phyloP scores from a whole-genome alignment of 257 asterid genomes.

The Prunella vulgaris region DNA sequence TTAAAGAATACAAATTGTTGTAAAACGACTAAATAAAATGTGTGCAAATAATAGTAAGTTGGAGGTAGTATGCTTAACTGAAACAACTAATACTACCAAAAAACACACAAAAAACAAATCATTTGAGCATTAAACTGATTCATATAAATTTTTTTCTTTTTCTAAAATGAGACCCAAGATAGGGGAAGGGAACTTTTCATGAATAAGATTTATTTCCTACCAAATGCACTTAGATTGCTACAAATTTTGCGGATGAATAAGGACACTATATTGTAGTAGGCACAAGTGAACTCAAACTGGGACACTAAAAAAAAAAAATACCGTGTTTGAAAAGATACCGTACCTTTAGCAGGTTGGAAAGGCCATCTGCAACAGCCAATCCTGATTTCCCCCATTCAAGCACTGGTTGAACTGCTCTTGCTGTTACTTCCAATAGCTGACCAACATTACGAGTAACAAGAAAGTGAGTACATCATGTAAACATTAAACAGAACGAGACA shows the following conservation, averaged over 20 bases:
- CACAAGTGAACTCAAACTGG: neutral
- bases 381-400: slow-evolving; percentile 98
- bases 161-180: too few species aligned
- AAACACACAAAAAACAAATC: neutral
- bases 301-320: neutral
- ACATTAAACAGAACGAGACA: neutral
- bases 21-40: too few species aligned
- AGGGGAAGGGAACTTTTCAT: too few species aligned
- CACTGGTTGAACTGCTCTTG: slow-evolving; percentile 87
- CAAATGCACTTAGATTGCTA: neutral
- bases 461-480: slow-evolving; percentile 10
- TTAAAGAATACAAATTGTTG: too few species aligned
- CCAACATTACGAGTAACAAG: slow-evolving; percentile 18
- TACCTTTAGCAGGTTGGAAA: slow-evolving; percentile 85
- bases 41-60: too few species aligned
- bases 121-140: neutral
- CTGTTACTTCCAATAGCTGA: slow-evolving; percentile 93
- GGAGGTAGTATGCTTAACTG: too few species aligned
- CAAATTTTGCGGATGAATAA: neutral
- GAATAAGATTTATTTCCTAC: neutral
- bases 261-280: neutral
- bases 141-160: too few species aligned
- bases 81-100: neutral
- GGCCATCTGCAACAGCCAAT: slow-evolving; percentile 84
- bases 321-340: neutral